These are phyloP conservation scores for Colletotrichum sp. DNA, from an alignment of 2,329 filamentous ascomycete species.

Conservation along the genomic window DNA sequence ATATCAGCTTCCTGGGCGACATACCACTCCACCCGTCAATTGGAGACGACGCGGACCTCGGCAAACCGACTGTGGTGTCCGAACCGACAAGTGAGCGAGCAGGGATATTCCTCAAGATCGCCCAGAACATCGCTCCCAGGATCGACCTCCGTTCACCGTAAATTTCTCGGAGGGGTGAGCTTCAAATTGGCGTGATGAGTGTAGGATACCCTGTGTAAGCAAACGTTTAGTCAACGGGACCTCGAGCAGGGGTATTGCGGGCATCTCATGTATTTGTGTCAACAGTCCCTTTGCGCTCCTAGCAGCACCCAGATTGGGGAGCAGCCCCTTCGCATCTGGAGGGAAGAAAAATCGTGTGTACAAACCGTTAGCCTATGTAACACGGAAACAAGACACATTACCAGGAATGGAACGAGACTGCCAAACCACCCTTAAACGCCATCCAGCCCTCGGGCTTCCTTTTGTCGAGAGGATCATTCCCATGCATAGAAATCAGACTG, in stretches of 20 bases:
- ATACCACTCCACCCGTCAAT: constrained; percentile 88
- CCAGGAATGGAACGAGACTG: constrained; percentile 20
- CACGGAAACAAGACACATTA: constrained; percentile 18
- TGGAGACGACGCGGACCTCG: constrained; percentile 84
- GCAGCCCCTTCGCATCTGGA: constrained; percentile 4
- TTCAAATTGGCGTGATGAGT: neutral
- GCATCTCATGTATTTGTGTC: constrained; percentile 22
- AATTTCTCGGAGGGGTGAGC: neutral
- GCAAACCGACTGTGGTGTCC: constrained; percentile 88
- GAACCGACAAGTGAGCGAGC: constrained; percentile 80
- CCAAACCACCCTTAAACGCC: constrained; percentile 18
- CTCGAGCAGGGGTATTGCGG: constrained; percentile 11
- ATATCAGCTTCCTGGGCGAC: constrained; percentile 83
- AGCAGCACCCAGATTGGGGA: neutral
- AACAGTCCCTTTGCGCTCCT: neutral
- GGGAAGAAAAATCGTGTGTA: constrained; percentile 5
- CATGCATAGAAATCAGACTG: constrained; percentile 25
- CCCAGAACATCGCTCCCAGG: constrained; percentile 56
- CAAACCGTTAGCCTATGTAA: constrained; percentile 21
- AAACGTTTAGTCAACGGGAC: constrained; percentile 18
- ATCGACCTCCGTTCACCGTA: constrained; percentile 32
- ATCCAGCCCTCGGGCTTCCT: constrained; percentile 23
- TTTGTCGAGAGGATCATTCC: constrained; percentile 21
- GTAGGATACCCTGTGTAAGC: constrained; percentile 19
- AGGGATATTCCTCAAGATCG: constrained; percentile 74